Conservation (phyloP, 805 yeast species). For the Candida peoriensis region DNA sequence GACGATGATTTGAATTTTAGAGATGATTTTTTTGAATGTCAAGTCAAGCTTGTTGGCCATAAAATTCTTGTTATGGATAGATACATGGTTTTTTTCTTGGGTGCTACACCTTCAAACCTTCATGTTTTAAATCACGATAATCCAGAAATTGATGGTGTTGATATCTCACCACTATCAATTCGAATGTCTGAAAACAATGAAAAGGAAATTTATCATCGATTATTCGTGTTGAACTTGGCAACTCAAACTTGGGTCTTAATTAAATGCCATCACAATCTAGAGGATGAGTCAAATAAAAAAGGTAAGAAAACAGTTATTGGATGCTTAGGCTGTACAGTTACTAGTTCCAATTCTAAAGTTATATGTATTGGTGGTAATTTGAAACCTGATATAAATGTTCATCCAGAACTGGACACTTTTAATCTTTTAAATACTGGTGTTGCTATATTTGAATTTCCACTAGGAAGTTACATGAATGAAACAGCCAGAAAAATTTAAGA, state of each 20-base stretch:
- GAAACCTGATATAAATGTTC: conserved; percentile 2
- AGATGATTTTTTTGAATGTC: conserved; percentile 6
- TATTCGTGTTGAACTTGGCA: conserved; percentile 11
- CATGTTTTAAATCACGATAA: not conserved
- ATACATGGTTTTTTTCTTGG: conserved; percentile 15
- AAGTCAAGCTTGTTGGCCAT: conserved; percentile 15
- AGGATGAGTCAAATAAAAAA: not conserved
- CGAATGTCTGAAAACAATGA: conserved; percentile 1
- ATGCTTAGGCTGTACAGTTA: conserved; percentile 8
- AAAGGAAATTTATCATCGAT: conserved; percentile 6
- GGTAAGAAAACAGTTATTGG: conserved; percentile 5
- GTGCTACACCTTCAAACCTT: conserved; percentile 12
- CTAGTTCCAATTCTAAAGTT: conserved; percentile 10
- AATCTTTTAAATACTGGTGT: conserved; percentile 2
- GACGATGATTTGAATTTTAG: conserved; percentile 11
- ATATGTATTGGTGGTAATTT: conserved; percentile 15
- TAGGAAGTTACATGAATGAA: conserved; percentile 6
- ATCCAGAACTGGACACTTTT: not conserved
- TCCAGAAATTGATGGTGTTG: conserved; percentile 8
- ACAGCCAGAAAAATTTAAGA: conserved; percentile 1
- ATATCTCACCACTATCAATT: conserved; percentile 10
- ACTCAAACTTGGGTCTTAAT: conserved; percentile 15
- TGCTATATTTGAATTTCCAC: conserved; percentile 9
- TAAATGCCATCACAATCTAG: conserved; percentile 11
- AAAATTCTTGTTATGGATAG: conserved; percentile 13